These are phyloP conservation scores for Boletus tomentosulus DNA, from an alignment of 768 basidiomycete species.

Conservation along the genomic window DNA sequence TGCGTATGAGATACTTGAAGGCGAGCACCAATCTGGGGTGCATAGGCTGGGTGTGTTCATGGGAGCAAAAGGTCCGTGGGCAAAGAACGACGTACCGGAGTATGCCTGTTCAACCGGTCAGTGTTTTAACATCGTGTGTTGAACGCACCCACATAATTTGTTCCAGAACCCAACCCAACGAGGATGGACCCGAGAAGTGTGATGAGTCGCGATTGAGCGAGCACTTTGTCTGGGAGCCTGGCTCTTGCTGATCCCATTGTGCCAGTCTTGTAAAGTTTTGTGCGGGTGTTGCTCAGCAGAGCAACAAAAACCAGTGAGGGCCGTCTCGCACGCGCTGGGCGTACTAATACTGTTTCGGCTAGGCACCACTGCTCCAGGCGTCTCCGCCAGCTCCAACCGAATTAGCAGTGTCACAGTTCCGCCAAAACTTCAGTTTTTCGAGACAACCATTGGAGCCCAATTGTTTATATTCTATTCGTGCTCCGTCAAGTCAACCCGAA, in stretches of 20 bases:
- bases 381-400: too few relatives aligned
- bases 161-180: conserved; percentile 62
- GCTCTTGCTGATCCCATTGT: conserved; percentile 7
- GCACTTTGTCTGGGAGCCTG: conserved; percentile 21
- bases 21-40: conserved; percentile 76
- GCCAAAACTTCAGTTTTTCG: too few relatives aligned
- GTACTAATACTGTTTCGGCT: too few relatives aligned
- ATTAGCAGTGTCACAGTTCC: too few relatives aligned
- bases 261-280: neutral
- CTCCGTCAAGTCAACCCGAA: too few relatives aligned
- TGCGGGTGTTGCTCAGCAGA: neutral
- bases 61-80: neutral
- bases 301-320: neutral
- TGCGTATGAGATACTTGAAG: conserved; percentile 78
- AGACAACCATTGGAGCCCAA: too few relatives aligned
- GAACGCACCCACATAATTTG: conserved; percentile 60
- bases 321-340: too few relatives aligned
- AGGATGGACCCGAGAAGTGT: conserved; percentile 54
- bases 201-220: conserved; percentile 41
- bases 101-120: conserved; percentile 21
- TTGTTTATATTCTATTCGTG: too few relatives aligned
- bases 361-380: too few relatives aligned
- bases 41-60: conserved; percentile 54
- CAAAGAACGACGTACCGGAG: conserved; percentile 21
- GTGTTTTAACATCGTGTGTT: neutral